Evolutionary conservation across 305 asterid species (phyloP).

Genomic region (Withania somnifera): DNA sequence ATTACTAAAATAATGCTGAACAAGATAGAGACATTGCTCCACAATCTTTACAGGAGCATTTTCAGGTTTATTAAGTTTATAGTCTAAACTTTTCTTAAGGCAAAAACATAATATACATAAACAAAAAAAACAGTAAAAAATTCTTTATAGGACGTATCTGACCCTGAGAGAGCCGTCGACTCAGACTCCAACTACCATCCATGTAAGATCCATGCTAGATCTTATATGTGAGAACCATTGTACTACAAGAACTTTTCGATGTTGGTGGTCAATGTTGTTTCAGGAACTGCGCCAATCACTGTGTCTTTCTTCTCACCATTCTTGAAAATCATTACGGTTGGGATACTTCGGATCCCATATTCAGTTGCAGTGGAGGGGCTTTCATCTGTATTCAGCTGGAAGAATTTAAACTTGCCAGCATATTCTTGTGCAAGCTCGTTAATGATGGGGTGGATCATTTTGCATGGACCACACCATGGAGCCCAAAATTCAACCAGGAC

Average conservation of each 20-base stretch:
- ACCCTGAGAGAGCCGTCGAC: too few species aligned
- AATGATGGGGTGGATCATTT: constrained; percentile 73
- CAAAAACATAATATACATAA: neutral
- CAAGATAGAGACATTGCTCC: neutral
- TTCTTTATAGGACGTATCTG: neutral
- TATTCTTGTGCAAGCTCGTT: constrained; percentile 61
- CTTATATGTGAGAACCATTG: neutral
- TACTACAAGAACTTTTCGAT: constrained; percentile 53
- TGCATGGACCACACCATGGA: constrained; percentile 97
- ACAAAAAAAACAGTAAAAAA: neutral
- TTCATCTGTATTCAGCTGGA: constrained; percentile 81
- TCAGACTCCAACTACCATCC: too few species aligned
- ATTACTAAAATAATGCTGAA: neutral
- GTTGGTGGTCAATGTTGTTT: constrained; percentile 50
- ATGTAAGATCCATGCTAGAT: too few species aligned
- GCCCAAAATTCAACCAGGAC: constrained; percentile 97
- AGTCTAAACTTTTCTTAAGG: neutral
- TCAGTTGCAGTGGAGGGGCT: constrained; percentile 61
- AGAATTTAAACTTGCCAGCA: constrained; percentile 66
- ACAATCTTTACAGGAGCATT: neutral
- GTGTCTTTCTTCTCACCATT: constrained; percentile 78
- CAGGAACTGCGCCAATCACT: constrained; percentile 84
- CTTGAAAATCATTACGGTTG: constrained; percentile 74
- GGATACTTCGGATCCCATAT: constrained; percentile 88
- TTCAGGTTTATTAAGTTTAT: neutral